A percentile compares a stretch with the other conserved stretches of the same genome.
These are phyloP conservation scores for Angomonas desouzai DNA, from an alignment of 208 protist species.

Conservation along the genomic window DNA sequence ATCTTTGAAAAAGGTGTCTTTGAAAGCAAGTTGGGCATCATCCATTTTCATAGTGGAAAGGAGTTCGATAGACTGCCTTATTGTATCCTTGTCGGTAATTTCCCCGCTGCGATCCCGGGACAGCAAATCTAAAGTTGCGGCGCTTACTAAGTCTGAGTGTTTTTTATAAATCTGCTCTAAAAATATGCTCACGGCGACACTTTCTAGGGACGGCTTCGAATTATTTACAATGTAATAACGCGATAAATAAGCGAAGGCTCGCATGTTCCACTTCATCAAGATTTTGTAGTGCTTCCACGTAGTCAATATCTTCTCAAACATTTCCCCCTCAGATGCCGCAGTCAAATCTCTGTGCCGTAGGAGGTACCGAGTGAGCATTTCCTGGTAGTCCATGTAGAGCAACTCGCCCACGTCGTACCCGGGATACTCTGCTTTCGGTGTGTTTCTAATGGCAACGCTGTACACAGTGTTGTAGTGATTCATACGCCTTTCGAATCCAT, in stretches of 20 bases:
- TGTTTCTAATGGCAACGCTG: slow-evolving; percentile 67
- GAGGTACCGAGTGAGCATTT: slow-evolving; percentile 85
- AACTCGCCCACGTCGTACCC: slow-evolving; percentile 69
- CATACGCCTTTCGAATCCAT: slow-evolving; percentile 60
- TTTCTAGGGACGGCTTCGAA: slow-evolving; percentile 70
- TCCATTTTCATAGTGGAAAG: slow-evolving; percentile 73
- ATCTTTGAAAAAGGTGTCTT: slow-evolving; percentile 65
- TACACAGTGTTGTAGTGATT: slow-evolving; percentile 87
- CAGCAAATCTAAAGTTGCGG: slow-evolving; percentile 61
- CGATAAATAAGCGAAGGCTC: slow-evolving; percentile 79
- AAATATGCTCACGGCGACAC: slow-evolving; percentile 80
- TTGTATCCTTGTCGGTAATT: slow-evolving; percentile 7
- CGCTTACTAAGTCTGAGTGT: slow-evolving; percentile 42
- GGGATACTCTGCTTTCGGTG: slow-evolving; percentile 24
- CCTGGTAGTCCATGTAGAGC: slow-evolving; percentile 88
- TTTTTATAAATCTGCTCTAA: slow-evolving; percentile 77
- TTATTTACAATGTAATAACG: slow-evolving; percentile 86
- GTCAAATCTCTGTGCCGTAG: slow-evolving; percentile 53
- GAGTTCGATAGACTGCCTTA: slow-evolving; percentile 57
- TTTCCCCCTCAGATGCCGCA: slow-evolving; percentile 39
- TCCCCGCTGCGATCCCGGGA: slow-evolving; percentile 22
- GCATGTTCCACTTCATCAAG: slow-evolving; percentile 83
- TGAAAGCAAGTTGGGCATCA: slow-evolving; percentile 55
- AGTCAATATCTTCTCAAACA: slow-evolving; percentile 60
- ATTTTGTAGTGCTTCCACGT: slow-evolving; percentile 83